phyloP scores from a whole-genome alignment of 352 stramenopile genomes.

The Globisporangium alternatum region DNA sequence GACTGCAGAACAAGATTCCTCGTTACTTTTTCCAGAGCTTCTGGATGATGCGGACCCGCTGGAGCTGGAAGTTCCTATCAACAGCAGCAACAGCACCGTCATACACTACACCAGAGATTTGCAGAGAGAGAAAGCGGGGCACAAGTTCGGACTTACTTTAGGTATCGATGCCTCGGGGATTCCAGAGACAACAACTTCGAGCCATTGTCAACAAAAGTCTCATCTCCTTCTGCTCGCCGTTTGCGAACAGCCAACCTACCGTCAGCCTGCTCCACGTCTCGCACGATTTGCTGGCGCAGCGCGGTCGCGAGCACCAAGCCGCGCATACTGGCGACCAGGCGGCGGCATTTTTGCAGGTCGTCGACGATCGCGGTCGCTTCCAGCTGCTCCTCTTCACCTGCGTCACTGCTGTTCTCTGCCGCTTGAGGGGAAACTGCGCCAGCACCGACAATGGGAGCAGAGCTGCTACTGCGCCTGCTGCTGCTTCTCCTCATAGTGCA shows the following conservation, averaged over 20 bases:
- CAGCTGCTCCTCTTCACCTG: background rate
- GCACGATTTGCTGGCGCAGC: constrained; percentile 33
- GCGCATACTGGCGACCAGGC: constrained; percentile 49
- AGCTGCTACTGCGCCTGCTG: no score
- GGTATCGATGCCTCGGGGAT: constrained; percentile 33
- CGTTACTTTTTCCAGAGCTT: constrained; percentile 17
- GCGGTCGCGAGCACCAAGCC: constrained; percentile 39
- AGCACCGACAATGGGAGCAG: background rate
- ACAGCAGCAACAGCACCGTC: no score
- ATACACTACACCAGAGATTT: background rate
- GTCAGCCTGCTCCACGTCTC: constrained; percentile 23
- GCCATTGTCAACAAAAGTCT: no score
- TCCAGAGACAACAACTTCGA: background rate
- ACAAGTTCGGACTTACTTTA: constrained; percentile 23
- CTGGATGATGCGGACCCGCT: constrained; percentile 21
- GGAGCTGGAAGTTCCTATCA: constrained; percentile 6
- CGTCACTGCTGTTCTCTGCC: background rate
- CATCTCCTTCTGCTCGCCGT: no score
- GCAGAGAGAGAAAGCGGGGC: no score
- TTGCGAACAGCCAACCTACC: no score
- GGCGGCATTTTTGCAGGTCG: constrained; percentile 53
- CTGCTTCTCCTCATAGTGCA: background rate
- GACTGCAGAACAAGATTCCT: background rate
- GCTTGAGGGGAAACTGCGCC: no score
- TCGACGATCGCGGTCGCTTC: constrained; percentile 13